A percentile compares a stretch with the other conserved stretches of the same genome.
phyloP scores from a whole-genome alignment of 352 stramenopile species.

The Phytophthora sp. region DNA sequence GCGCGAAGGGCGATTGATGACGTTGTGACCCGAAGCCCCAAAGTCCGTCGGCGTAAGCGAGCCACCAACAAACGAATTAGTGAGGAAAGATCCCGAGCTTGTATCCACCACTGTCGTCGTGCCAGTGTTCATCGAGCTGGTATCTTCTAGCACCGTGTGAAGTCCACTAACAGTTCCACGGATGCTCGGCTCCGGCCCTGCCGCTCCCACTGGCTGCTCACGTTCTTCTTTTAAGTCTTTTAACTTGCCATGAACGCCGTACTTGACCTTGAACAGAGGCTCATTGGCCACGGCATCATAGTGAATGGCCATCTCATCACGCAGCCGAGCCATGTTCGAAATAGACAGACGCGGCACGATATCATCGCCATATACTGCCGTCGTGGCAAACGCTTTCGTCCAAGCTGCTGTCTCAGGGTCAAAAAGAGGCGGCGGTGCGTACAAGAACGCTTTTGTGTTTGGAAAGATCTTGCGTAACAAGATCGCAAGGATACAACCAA shows the following conservation, averaged over 20 bases:
- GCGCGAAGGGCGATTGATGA: slow-evolving; percentile 41
- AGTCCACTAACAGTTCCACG: slow-evolving; percentile 15
- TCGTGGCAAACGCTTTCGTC: slow-evolving; percentile 74
- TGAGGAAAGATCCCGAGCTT: slow-evolving; percentile 28
- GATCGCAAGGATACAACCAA: slow-evolving; percentile 70
- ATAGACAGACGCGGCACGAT: slow-evolving; percentile 74
- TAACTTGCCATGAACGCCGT: slow-evolving; percentile 45
- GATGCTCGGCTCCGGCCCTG: slow-evolving; percentile 18
- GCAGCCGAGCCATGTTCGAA: slow-evolving; percentile 66
- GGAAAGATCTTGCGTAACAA: slow-evolving; percentile 67
- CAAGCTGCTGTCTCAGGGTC: slow-evolving; percentile 61
- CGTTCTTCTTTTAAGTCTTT: slow-evolving; percentile 46
- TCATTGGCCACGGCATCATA: slow-evolving; percentile 74
- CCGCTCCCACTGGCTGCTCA: slow-evolving; percentile 24
- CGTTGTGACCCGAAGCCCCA: slow-evolving; percentile 26
- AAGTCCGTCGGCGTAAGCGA: slow-evolving; percentile 29
- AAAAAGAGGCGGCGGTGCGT: slow-evolving; percentile 70
- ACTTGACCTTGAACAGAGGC: slow-evolving; percentile 63
- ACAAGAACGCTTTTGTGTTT: slow-evolving; percentile 62
- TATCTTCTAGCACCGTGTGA: slow-evolving; percentile 29
- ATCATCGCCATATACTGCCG: slow-evolving; percentile 73
- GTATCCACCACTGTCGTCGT: slow-evolving; percentile 24
- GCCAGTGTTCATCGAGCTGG: slow-evolving; percentile 20
- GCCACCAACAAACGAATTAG: slow-evolving; percentile 27
- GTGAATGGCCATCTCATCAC: slow-evolving; percentile 72